Conservation (phyloP, 208 protist species). For the Trichomonas tenax region DNA sequence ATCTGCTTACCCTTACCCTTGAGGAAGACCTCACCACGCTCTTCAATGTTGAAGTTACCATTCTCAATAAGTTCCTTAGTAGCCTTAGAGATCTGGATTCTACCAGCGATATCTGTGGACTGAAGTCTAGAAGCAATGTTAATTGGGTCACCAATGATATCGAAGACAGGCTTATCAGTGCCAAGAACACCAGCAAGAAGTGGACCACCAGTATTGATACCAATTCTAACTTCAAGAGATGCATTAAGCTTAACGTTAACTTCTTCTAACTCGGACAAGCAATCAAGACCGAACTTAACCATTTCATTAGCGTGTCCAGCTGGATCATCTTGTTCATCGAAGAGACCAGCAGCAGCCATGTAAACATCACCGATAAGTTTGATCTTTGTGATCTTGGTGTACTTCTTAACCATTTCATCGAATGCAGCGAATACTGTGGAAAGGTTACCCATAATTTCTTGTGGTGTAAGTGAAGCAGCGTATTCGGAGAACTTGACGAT, state of each 20-base stretch:
- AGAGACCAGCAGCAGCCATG: conserved; percentile 7
- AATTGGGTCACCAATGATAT: conserved; percentile 22
- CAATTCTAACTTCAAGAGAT: neutral
- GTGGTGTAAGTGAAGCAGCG: neutral
- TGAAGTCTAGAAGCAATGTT: neutral
- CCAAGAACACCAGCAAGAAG: neutral
- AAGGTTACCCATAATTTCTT: neutral
- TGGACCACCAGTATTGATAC: neutral
- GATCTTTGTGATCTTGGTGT: neutral
- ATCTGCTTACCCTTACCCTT: conserved; percentile 3
- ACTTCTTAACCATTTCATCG: neutral
- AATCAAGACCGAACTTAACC: neutral
- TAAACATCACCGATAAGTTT: conserved; percentile 17
- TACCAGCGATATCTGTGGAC: neutral
- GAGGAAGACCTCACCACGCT: neutral
- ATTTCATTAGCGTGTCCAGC: neutral
- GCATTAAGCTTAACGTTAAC: neutral
- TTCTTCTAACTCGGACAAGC: neutral
- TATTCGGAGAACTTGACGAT: conserved; percentile 4
- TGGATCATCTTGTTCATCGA: neutral
- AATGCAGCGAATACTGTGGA: neutral
- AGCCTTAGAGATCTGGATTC: neutral
- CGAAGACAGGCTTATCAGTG: neutral
- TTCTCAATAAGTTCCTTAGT: neutral
- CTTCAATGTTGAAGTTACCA: neutral